Evolutionary conservation across 2,329 filamentous ascomycete species (phyloP).

Genomic region (Lachnellula occidentalis): DNA sequence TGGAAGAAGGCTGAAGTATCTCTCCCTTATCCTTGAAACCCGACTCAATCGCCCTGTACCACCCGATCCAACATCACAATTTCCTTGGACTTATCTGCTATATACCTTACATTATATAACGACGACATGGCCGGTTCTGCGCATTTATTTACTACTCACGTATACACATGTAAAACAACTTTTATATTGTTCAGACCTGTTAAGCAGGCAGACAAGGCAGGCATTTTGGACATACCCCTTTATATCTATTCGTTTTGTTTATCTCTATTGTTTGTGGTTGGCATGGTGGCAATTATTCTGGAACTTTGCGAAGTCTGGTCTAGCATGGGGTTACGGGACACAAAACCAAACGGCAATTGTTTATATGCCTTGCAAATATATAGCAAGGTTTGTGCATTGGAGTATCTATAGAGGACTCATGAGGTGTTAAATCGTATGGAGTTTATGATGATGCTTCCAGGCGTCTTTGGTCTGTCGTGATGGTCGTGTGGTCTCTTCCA

Average conservation of each 20-base stretch:
- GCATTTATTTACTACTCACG: not conserved
- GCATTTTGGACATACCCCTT: conserved; percentile 3
- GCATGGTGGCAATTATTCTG: not conserved
- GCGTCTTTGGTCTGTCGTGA: not conserved
- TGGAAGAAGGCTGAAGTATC: conserved; percentile 27
- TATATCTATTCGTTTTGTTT: not conserved
- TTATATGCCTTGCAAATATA: not conserved
- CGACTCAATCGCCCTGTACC: not conserved
- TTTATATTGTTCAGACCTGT: not conserved
- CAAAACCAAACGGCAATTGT: not conserved
- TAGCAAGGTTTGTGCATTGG: too few relatives aligned
- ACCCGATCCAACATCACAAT: not conserved
- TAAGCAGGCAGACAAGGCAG: not conserved
- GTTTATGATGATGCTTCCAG: not conserved
- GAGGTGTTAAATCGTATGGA: not conserved
- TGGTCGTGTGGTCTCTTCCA: conserved; percentile 56
- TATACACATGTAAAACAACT: not conserved
- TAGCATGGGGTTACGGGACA: not conserved
- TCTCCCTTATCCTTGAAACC: not conserved
- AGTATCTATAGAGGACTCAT: too few relatives aligned
- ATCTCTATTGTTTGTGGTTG: conserved; percentile 17
- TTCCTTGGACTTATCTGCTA: not conserved
- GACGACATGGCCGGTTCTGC: conserved; percentile 6
- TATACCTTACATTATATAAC: not conserved
- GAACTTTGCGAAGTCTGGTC: not conserved